These are phyloP conservation scores for Neurospora sp. DNA, from an alignment of 495 filamentous ascomycete species.

Conservation along the genomic window DNA sequence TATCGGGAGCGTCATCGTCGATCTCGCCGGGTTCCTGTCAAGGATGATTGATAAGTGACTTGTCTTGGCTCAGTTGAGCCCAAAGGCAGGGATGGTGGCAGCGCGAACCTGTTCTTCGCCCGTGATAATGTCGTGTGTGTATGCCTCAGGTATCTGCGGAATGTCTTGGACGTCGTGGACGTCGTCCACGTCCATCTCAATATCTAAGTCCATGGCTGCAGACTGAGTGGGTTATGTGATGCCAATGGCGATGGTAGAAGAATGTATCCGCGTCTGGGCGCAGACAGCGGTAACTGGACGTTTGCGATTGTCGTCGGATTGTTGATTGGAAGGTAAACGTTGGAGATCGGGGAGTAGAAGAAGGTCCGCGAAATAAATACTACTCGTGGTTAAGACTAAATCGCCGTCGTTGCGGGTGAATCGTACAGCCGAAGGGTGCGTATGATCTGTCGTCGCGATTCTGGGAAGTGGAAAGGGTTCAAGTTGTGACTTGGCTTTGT, in stretches of 20 bases:
- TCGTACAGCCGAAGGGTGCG: neutral
- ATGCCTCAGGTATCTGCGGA: constrained; percentile 32
- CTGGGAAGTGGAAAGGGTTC: neutral
- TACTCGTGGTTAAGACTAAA: neutral
- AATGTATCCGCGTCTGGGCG: neutral
- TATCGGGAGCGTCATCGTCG: constrained; percentile 8
- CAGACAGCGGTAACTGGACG: neutral
- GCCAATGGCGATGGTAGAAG: neutral
- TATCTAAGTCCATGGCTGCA: constrained; percentile 61
- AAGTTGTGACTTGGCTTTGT: neutral
- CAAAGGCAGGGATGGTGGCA: constrained; percentile 1
- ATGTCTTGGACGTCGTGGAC: constrained; percentile 40
- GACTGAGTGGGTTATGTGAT: neutral
- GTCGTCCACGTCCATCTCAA: constrained; percentile 61
- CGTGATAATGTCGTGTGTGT: constrained; percentile 32
- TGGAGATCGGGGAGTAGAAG: neutral
- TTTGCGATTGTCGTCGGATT: neutral
- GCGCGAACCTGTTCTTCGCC: constrained; percentile 26
- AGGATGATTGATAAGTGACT: constrained; percentile 1
- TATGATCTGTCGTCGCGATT: neutral
- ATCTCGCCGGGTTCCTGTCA: constrained; percentile 30
- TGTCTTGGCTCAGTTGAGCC: neutral
- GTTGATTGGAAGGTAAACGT: neutral
- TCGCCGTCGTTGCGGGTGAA: neutral
- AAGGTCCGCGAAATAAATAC: neutral